Base-by-base conservation (phyloP, 768 basidiomycete genomes). In the Mycena venus region DNA sequence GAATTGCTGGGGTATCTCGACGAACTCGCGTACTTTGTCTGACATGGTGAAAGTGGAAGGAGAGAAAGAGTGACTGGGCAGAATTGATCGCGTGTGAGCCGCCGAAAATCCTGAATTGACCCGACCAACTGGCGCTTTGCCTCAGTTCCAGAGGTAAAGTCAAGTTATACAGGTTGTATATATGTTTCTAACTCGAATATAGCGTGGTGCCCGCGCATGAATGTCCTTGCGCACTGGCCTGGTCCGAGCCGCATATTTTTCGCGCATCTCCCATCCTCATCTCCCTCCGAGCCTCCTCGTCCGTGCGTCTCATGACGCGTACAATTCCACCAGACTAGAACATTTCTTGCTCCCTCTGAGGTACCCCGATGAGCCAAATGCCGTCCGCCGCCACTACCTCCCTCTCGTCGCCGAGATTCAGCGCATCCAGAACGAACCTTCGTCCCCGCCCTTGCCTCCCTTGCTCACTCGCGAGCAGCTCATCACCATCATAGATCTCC, bases 1-100 rank as follows among this genome's bases (percentile, higher is more conserved):
- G 84, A 99, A 99, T 79, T 96, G 91, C 83, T 96, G 95, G 40
- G 97, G 96, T 67, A 97, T 89, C 67, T 98, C 97, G 74, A 94
- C 84, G 86, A 99, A 93, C 81, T 99, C 98, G 80, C 91, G 93
- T 70, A 98, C 81, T 87, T 95, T 94, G 82, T 98, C 97, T 74
- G 96, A 95, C 95, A 97, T 98, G 85, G 76, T 86, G 84, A 66
- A 78, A 74, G 73, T 86, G 84, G 68, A 78, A 74, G 73, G 77
- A 77, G 72, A 72, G 73, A 72, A 70, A 56, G 71, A 69, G 78
- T 68, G 34, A 60, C 31, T 58, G 56, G 66, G 53, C 53, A 75
- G 56, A 67, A 64, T 71, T 68, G 40, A 72, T 47, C 38, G 51
- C 66, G 74, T 69, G 74, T 61, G 55, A 40, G 56, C 19, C 11